Base-by-base conservation (phyloP, 2,329 filamentous ascomycete genomes). In the Fusarium acutatum region DNA sequence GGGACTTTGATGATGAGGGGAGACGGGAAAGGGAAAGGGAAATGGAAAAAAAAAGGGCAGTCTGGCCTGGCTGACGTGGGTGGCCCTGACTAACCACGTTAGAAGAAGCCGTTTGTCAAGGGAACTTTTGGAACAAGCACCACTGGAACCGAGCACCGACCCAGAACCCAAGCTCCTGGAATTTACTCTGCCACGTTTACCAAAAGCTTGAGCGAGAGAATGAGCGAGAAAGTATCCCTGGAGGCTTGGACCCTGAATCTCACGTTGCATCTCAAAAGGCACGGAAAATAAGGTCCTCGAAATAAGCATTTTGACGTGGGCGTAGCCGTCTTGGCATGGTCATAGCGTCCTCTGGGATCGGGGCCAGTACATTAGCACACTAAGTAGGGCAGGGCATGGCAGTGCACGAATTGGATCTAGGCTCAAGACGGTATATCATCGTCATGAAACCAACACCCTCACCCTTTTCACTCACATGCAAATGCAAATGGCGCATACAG, bases 311-410 rank as follows among this genome's bases (percentile, higher is more conserved):
- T 69, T 57, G 60, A 71, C 72, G 44, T 73, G 72, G 72, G 65
- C 37, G 72, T 64, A 75, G 69, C 72, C 72, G 72, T 64, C 72
- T 75, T 75, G 72, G 72, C 72, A 73, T 62, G 56, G 61, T 46
- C 52, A 69, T 69, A 62, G 64, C 70, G 64, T 38, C 37, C 17
- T 67, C 3, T 18, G 47, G 17, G 47, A 64, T 53, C 69, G 47
- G 71, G 69, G 72, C 54, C 60, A 46, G n/a, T n/a, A n/a, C n/a
- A n/a, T n/a, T n/a, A n/a, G n/a, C n/a, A n/a, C n/a, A n/a, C n/a
- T n/a, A n/a, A n/a, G n/a, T 20, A 44, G 43, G 43, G 18, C 24
- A 46, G 43, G 43, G 43, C 43, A 46, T 62, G 72, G 72, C 72
- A 62, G 69, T 74, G 69, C 71, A 72, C n/a, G 46, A 26, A 40